Conservation (phyloP, 1,139 yeast genomes). For the Yamadazyma atlantica region DNA sequence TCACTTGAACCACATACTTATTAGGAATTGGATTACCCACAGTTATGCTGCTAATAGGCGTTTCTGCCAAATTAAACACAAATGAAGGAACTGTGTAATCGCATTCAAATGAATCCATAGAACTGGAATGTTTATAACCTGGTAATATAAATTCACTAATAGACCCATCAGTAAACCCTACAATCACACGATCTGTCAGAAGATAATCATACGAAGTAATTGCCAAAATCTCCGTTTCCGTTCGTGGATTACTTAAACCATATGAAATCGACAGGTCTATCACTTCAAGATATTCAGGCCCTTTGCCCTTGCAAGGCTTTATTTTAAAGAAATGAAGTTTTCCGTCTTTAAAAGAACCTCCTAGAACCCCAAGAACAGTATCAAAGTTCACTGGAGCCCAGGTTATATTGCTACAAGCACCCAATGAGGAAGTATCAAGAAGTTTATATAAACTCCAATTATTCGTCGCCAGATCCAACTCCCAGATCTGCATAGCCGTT, state of each 20-base stretch:
- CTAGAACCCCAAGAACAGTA: slow-evolving; percentile 43
- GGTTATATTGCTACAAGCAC: slow-evolving; percentile 52
- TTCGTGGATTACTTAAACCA: slow-evolving; percentile 19
- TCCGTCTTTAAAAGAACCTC: slow-evolving; percentile 66
- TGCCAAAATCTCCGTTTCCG: slow-evolving; percentile 16
- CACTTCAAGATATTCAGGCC: slow-evolving; percentile 23
- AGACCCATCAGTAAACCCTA: slow-evolving; percentile 67
- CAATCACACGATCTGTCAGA: slow-evolving; percentile 47
- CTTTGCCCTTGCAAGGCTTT: slow-evolving; percentile 8
- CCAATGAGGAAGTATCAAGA: slow-evolving; percentile 44
- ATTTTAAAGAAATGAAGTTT: slow-evolving; percentile 50
- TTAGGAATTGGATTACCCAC: slow-evolving; percentile 29
- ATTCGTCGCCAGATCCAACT: slow-evolving; percentile 30
- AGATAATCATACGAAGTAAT: slow-evolving; percentile 59
- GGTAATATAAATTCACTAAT: slow-evolving; percentile 60
- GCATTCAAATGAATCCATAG: slow-evolving; percentile 6
- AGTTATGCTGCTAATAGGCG: slow-evolving; percentile 48
- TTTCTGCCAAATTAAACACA: slow-evolving; percentile 45
- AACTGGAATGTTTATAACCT: slow-evolving; percentile 5
- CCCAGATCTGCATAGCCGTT: slow-evolving; percentile 50
- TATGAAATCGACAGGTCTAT: slow-evolving; percentile 28
- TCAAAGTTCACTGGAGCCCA: slow-evolving; percentile 45
- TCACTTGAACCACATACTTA: slow-evolving; percentile 38
- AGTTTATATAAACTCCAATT: slow-evolving; percentile 27
- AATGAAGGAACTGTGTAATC: slow-evolving; percentile 46